Conservation (phyloP, 306 rosid genomes). For the Argentina anserina region DNA sequence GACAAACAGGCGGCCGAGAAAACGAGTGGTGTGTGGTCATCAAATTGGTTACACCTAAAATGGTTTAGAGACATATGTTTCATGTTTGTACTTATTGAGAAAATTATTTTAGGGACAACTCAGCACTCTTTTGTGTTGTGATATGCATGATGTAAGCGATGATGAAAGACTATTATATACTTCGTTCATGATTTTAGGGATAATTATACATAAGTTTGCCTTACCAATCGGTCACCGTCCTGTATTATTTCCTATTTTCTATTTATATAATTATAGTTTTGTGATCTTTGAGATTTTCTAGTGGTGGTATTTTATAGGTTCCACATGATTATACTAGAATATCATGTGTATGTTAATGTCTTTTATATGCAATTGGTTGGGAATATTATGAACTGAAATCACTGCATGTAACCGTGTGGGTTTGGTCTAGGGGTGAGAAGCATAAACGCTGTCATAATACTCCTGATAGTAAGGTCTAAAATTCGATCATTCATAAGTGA, state of each 20-base stretch:
- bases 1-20: not conserved
- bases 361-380: not conserved
- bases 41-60: not conserved
- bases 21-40: not conserved
- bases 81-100: not conserved
- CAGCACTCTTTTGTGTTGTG: not conserved
- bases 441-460: too few species aligned
- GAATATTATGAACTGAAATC: not conserved
- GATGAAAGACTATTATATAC: not conserved
- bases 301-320: not conserved
- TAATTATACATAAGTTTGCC: not conserved
- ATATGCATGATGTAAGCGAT: not conserved
- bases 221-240: not conserved
- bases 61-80: not conserved
- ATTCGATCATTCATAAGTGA: too few species aligned
- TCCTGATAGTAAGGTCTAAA: too few species aligned
- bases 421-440: too few species aligned
- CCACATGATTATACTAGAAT: not conserved
- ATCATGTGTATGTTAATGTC: not conserved
- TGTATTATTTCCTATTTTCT: not conserved
- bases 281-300: not conserved
- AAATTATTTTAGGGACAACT: slow-evolving; percentile 1
- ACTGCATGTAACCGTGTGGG: too few species aligned
- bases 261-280: not conserved
- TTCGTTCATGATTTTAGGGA: not conserved